Conservation (phyloP, 257 asterid genomes). For the Solanum tarijense region DNA sequence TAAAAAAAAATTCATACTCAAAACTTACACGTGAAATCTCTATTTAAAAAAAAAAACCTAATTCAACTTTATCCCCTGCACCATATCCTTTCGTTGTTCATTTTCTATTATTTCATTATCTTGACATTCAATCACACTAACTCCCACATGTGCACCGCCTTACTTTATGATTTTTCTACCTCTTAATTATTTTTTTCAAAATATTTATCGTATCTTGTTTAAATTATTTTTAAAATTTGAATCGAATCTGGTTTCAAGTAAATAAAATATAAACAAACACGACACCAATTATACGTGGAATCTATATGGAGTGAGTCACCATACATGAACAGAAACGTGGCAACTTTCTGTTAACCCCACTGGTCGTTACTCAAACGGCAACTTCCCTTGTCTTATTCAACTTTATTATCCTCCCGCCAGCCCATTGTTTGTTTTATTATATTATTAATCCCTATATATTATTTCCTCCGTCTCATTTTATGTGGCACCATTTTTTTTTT, state of each 20-base stretch:
- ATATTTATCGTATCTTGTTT: neutral
- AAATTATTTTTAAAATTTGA: neutral
- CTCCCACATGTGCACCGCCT: neutral
- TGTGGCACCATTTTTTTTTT: no score
- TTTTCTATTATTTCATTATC: neutral
- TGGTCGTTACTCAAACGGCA: slow-evolving; percentile 22
- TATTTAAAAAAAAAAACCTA: no score
- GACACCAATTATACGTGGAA: slow-evolving; percentile 26
- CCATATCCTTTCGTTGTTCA: neutral
- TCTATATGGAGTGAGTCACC: slow-evolving; percentile 22
- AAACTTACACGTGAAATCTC: no score
- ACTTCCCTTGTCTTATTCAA: slow-evolving; percentile 15
- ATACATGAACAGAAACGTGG: slow-evolving; percentile 27
- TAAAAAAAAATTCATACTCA: no score
- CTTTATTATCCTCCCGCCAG: neutral
- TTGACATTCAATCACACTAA: neutral
- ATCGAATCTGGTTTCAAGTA: neutral
- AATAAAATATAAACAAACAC: neutral
- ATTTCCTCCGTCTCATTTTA: neutral
- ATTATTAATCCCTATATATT: neutral
- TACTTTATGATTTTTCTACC: neutral
- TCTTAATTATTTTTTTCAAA: neutral
- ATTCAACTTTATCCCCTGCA: rapidly evolving
- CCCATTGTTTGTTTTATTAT: slow-evolving; percentile 8
- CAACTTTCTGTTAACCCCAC: neutral